These are phyloP conservation scores for Ustilago cynodontis DNA, from an alignment of 1,284 basidiomycete species.

Conservation along the genomic window DNA sequence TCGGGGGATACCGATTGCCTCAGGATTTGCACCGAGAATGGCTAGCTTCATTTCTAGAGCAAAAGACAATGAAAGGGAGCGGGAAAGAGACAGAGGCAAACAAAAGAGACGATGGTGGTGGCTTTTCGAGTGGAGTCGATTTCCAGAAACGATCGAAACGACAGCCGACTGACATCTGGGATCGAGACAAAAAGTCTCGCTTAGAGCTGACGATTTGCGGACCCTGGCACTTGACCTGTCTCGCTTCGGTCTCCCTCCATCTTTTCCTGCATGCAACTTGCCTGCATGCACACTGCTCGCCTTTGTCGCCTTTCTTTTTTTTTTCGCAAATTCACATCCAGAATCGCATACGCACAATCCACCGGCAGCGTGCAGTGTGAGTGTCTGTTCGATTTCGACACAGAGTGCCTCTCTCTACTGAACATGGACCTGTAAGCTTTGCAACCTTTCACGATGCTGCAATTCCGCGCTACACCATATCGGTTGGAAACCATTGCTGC, in stretches of 20 bases:
- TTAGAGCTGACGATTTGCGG: neutral
- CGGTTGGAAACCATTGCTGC: neutral
- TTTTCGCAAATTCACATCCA: conserved; percentile 2
- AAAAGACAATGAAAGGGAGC: neutral
- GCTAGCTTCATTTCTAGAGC: neutral
- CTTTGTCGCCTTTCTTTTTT: neutral
- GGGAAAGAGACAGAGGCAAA: neutral
- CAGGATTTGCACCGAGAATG: neutral
- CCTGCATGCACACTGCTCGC: conserved; percentile 4
- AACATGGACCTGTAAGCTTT: conserved; percentile 2
- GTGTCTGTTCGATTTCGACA: neutral
- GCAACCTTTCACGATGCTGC: neutral
- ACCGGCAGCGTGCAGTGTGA: neutral
- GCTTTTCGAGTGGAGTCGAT: conserved; percentile 2
- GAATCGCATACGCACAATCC: neutral
- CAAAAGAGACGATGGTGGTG: conserved; percentile 2
- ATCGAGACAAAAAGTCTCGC: conserved; percentile 14
- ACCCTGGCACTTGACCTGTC: conserved; percentile 12
- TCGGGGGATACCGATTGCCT: neutral
- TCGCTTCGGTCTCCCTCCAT: neutral
- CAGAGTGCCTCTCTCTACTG: no score
- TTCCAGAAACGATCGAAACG: neutral
- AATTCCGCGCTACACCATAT: neutral
- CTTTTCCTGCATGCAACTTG: conserved; percentile 4
- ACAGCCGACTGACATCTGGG: conserved; percentile 7